Evolutionary conservation across 2,329 filamentous ascomycete genomes (phyloP), one percentile per base, ranked within the genome.

Genomic region (Coniochaeta prunicola): DNA sequence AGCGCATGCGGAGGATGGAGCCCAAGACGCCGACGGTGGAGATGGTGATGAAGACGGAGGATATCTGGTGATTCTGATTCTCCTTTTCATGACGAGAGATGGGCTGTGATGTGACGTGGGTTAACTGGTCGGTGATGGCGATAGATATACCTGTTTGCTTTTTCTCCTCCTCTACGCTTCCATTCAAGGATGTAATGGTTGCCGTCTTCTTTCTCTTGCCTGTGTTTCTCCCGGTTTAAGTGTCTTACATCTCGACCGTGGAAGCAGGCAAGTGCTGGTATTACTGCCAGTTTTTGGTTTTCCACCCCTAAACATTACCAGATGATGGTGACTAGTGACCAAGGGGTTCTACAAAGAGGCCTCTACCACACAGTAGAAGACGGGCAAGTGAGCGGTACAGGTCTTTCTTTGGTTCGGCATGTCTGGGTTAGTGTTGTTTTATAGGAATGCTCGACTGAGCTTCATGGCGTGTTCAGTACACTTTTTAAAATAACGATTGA

Each of bases 1-100:
- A 87, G 79, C 78, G 81, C 69, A 86, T 85, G 79, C 84, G 78
- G 77, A 84, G 80, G 69, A 72, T 85, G 68, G 79, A 85, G 64
- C 83, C 83, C 59, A 84, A 85, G 75, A 86, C 83, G 56, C 85
- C 85, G 4, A 83, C 84, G 0, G 64, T 82, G 68, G 77, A 84
- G 65, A 80, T 88, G 81, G 86, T 89, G 8, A 73, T 75, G 73
- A 82, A 77, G 64, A 76, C 77, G 17, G 83, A 86, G 1, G 87
- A 90, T 13, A 69, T 89, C 36, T 90, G 87, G 87, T 85, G 72
- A 73, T 45, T 24, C 10, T 4, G 8, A 4, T 24, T n/a, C n/a
- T n/a, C n/a, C n/a, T n/a, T n/a, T 24, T 5, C n/a, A 5, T n/a
- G 38, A 5, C 9, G 38, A 15, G 36, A 38, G 31, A 33, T 6